Evolutionary conservation across 1,284 basidiomycete genomes (phyloP), one percentile per base, ranked within the genome.

Genomic region (Malassezia slooffiae): DNA sequence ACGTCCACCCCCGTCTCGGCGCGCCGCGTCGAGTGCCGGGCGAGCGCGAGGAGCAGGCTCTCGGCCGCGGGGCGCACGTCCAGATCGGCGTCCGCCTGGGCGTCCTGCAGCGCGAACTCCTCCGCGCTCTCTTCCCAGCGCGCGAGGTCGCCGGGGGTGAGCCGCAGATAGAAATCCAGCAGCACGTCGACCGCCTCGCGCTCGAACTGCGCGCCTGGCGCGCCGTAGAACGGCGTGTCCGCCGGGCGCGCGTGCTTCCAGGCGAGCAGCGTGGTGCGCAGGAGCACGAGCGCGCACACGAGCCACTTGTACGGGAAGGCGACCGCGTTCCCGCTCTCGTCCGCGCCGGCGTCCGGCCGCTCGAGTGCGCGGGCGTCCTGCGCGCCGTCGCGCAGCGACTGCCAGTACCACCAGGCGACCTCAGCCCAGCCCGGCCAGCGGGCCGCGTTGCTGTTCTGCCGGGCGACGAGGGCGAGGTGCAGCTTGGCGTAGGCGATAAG

Each of bases 1-100:
- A 34, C 23, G 12, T 28, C 32, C n/a, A 24, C 34, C 19, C 39
- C 39, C 3, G 13, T 40, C 16, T 42, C 47, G 6, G 45, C 57
- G 13, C 44, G 50, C 5, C 53, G 57, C 20, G 55, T 56, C 8
- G 54, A 54, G 21, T 50, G 34, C 26, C 53, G 47, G 2, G 60
- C 60, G 4, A 67, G 39, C 2, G 56, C 52, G 47, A 62, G 47
- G 22, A 69, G 47, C 10, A 58, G 48, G 19, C 59, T 49, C 31
- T 66, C 64, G 5, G 66, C 66, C 0, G 64, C 60, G 10, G 65
- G 64, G 0, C 66, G 55, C 24, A 69, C 56, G 34, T 69, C 66
- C 17, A 62, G 52, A 28, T 62, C 57, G 37, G 52, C 22, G 26
- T 58, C 57, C 39, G 53, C 56, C 43, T 60, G 59, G 20, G 57